These are phyloP conservation scores for Pestalotiopsis sp. DNA, from an alignment of 2,329 filamentous ascomycete species.

Conservation along the genomic window DNA sequence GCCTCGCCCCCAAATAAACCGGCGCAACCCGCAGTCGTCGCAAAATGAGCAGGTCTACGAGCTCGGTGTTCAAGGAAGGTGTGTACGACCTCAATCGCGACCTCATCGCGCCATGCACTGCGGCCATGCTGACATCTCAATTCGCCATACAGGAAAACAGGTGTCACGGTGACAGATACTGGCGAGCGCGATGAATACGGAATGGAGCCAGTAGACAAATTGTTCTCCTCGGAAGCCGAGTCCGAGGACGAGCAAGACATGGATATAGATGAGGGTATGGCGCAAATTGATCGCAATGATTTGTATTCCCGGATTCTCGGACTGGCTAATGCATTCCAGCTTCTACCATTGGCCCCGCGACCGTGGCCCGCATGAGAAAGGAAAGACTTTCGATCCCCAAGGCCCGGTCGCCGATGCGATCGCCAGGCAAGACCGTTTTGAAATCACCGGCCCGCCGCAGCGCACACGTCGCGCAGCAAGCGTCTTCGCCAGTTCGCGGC, in stretches of 20 bases:
- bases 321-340: slow-evolving; percentile 38
- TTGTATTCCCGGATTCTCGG: not conserved
- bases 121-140: not conserved
- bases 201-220: slow-evolving; percentile 81
- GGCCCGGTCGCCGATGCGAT: slow-evolving; percentile 59
- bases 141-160: slow-evolving; percentile 76
- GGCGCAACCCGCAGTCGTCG: slow-evolving; percentile 37
- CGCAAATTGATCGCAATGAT: slow-evolving; percentile 16
- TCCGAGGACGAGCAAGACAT: slow-evolving; percentile 49
- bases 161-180: slow-evolving; percentile 76
- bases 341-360: slow-evolving; percentile 55
- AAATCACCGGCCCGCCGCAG: slow-evolving; percentile 64
- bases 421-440: slow-evolving; percentile 66
- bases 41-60: slow-evolving; percentile 51
- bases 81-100: slow-evolving; percentile 17
- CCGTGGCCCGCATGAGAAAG: slow-evolving; percentile 51
- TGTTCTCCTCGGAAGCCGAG: slow-evolving; percentile 74
- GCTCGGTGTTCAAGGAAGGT: slow-evolving; percentile 54
- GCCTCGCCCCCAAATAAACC: slow-evolving; percentile 36
- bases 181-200: slow-evolving; percentile 88
- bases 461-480: slow-evolving; percentile 57
- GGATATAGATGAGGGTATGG: slow-evolving; percentile 54
- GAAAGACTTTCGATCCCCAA: slow-evolving; percentile 49
- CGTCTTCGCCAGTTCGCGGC: slow-evolving; percentile 51
- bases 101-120: not conserved